A percentile compares a stretch with the other conserved stretches of the same genome.
Conservation (phyloP, 768 basidiomycete species). For the Lentinula boryana region DNA sequence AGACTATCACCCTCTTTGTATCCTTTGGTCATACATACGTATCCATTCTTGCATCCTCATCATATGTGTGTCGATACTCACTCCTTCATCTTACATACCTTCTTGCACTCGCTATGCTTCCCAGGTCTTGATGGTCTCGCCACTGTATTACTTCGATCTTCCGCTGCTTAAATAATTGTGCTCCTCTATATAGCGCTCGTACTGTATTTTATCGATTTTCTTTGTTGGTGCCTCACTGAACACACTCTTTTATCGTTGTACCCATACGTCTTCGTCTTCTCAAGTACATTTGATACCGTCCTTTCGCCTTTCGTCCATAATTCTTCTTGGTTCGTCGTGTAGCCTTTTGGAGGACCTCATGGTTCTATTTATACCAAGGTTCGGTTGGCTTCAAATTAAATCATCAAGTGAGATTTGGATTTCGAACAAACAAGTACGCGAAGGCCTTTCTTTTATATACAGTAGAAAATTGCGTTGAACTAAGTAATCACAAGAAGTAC, state of each 20-base stretch:
- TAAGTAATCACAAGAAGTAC: conserved; percentile 1
- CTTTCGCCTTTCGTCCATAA: background rate
- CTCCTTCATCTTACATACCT: background rate
- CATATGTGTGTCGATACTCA: background rate
- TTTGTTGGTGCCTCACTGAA: background rate
- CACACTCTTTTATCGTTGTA: background rate
- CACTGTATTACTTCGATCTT: background rate
- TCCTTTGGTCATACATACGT: background rate
- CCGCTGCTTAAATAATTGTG: background rate
- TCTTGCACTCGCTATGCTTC: background rate
- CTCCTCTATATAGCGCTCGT: background rate
- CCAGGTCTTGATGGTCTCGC: background rate
- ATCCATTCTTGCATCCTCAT: background rate
- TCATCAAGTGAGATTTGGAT: too few species aligned
- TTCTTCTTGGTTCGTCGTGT: background rate
- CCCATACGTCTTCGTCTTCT: background rate
- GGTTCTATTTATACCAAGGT: too few species aligned
- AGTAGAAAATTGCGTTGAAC: too few species aligned
- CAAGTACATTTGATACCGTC: background rate
- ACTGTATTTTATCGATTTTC: background rate
- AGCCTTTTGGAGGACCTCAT: too few species aligned
- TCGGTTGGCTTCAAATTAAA: too few species aligned
- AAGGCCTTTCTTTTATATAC: too few species aligned
- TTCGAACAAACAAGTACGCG: too few species aligned
- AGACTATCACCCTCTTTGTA: conserved; percentile 1